phyloP scores from a whole-genome alignment of 2,329 filamentous ascomycete genomes.

The Parasarocladium wereldwijsianum region DNA sequence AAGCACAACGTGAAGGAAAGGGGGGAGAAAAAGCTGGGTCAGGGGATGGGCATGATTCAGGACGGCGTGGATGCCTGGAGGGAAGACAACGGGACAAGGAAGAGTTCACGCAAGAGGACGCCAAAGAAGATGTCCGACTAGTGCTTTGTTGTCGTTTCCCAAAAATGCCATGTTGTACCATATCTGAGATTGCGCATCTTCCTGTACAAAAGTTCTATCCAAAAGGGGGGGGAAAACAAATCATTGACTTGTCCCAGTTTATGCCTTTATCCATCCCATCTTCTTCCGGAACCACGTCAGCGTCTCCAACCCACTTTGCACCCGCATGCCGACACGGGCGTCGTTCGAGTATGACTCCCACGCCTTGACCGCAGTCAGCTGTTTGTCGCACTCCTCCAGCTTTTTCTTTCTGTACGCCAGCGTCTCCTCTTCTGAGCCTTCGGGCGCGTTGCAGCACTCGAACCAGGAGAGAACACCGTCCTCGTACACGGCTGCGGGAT shows the following conservation, averaged over 20 bases:
- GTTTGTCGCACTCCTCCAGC: constrained; percentile 45
- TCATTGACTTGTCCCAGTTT: background rate
- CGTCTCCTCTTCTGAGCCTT: constrained; percentile 13
- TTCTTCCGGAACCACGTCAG: constrained; percentile 37
- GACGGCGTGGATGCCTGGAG: constrained; percentile 17
- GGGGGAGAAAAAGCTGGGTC: constrained; percentile 17
- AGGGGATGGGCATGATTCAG: constrained; percentile 18
- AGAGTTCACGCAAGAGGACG: constrained; percentile 13
- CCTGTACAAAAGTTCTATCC: too few relatives aligned
- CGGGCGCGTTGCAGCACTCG: constrained; percentile 35
- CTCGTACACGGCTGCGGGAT: constrained; percentile 72
- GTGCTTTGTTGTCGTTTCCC: background rate
- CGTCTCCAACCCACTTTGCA: constrained; percentile 55
- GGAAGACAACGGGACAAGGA: constrained; percentile 13
- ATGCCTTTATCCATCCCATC: constrained; percentile 17
- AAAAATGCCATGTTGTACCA: background rate
- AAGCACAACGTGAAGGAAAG: constrained; percentile 36
- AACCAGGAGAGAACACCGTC: constrained; percentile 71
- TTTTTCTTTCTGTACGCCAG: constrained; percentile 25
- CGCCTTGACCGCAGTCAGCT: constrained; percentile 50
- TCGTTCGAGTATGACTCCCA: constrained; percentile 66
- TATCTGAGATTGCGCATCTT: too few relatives aligned
- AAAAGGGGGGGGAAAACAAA: constrained; percentile 1
- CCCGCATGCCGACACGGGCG: constrained; percentile 57
- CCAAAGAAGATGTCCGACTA: constrained; percentile 6